These are phyloP conservation scores for Clonostachys rosea DNA, from an alignment of 2,329 filamentous ascomycete species.

Conservation along the genomic window DNA sequence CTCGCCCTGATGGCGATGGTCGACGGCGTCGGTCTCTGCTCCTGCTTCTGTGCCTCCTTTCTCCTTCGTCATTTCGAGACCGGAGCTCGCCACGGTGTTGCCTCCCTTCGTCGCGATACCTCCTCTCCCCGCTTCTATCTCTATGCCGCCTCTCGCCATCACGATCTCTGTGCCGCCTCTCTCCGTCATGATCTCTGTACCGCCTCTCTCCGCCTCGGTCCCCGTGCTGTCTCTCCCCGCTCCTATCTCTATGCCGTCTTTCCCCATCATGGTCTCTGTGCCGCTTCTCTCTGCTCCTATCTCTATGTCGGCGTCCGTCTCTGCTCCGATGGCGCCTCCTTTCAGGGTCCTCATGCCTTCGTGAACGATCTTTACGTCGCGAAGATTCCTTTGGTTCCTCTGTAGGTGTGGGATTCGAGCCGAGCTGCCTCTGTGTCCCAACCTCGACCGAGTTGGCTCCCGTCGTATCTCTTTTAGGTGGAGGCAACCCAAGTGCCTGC, in stretches of 20 bases:
- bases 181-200: slow-evolving; percentile 2
- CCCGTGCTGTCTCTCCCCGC: slow-evolving; percentile 5
- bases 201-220: slow-evolving; percentile 7
- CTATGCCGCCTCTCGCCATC: neutral
- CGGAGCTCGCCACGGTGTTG: too few relatives aligned
- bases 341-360: slow-evolving; percentile 17
- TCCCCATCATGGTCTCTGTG: slow-evolving; percentile 13
- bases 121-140: too few relatives aligned
- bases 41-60: too few relatives aligned
- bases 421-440: slow-evolving; percentile 29
- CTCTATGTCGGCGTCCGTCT: slow-evolving; percentile 16
- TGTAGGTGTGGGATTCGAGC: slow-evolving; percentile 12
- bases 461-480: slow-evolving; percentile 53
- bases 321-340: slow-evolving; percentile 16
- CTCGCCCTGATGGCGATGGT: too few relatives aligned
- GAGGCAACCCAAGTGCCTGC: slow-evolving; percentile 73
- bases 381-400: slow-evolving; percentile 15
- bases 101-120: too few relatives aligned
- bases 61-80: too few relatives aligned
- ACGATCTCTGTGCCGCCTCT: slow-evolving; percentile 1
- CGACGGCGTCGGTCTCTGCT: too few relatives aligned
- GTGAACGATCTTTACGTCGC: slow-evolving; percentile 6
- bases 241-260: slow-evolving; percentile 6
- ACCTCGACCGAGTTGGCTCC: slow-evolving; percentile 68
- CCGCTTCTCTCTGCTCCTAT: slow-evolving; percentile 19